These are phyloP conservation scores for Candida glucosophila DNA, from an alignment of 1,139 yeast genomes.

Conservation along the genomic window DNA sequence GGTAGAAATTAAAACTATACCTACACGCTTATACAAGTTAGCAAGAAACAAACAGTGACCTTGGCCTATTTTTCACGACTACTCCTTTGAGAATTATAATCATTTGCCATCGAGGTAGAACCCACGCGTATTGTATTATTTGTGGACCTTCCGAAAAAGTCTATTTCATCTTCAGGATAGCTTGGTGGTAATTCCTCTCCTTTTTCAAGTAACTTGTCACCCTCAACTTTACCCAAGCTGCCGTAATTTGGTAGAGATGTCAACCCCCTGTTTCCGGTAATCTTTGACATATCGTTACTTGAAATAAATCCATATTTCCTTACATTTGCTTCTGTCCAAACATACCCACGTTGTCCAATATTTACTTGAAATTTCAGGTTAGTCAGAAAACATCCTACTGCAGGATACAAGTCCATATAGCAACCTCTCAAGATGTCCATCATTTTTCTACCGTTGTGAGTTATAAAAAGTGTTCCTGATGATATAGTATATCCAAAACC, in stretches of 20 bases:
- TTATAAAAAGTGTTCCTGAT: slow-evolving; percentile 77
- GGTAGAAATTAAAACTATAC: too few relatives aligned
- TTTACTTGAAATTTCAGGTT: slow-evolving; percentile 74
- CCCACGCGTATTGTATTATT: slow-evolving; percentile 13
- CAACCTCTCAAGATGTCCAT: slow-evolving; percentile 79
- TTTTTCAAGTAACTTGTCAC: slow-evolving; percentile 51
- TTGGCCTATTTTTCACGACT: slow-evolving; percentile 3
- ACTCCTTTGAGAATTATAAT: slow-evolving; percentile 4
- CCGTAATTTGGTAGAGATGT: slow-evolving; percentile 35
- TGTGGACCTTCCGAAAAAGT: slow-evolving; percentile 48
- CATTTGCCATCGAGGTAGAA: slow-evolving; percentile 14
- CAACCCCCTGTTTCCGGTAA: slow-evolving; percentile 37
- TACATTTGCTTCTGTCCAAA: slow-evolving; percentile 91
- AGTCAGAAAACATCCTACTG: slow-evolving; percentile 73
- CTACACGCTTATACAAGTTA: too few relatives aligned
- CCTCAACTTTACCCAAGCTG: slow-evolving; percentile 11
- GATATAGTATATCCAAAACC: slow-evolving; percentile 85
- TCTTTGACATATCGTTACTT: slow-evolving; percentile 38
- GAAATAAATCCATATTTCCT: slow-evolving; percentile 87
- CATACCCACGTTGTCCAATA: slow-evolving; percentile 87
- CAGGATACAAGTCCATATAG: slow-evolving; percentile 76
- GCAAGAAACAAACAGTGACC: too few relatives aligned
- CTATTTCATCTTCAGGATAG: slow-evolving; percentile 55
- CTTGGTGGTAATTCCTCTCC: slow-evolving; percentile 71
- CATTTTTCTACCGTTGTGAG: slow-evolving; percentile 82